Evolutionary conservation across 129 eudicot genomes (phyloP).

Genomic region (Chrysanthemum makinoi): DNA sequence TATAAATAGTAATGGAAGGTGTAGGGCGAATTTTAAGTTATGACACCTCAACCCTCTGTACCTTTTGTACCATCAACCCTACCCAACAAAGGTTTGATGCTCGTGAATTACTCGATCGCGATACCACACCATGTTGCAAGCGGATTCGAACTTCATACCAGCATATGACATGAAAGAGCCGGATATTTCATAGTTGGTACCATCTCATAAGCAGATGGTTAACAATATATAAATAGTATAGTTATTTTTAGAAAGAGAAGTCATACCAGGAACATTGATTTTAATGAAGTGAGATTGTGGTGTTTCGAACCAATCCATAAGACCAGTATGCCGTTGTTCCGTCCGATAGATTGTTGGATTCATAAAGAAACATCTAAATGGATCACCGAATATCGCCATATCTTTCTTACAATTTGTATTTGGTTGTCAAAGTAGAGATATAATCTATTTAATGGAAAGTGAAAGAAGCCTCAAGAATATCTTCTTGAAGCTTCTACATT

Average conservation of each 20-base stretch:
- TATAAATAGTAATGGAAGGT: no score
- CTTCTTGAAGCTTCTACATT: constrained; percentile 32
- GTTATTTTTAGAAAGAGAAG: neutral
- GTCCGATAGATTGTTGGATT: constrained; percentile 46
- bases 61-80: no score
- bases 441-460: constrained; percentile 11
- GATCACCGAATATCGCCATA: constrained; percentile 67
- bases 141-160: no score
- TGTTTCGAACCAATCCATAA: constrained; percentile 84
- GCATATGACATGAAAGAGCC: no score
- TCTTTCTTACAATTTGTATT: neutral
- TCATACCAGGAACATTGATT: constrained; percentile 77
- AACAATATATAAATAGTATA: no score
- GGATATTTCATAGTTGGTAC: no score
- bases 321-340: constrained; percentile 34
- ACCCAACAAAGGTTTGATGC: no score
- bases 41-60: no score
- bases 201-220: no score
- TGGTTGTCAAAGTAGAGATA: neutral
- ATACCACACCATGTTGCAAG: no score
- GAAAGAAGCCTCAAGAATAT: constrained; percentile 32
- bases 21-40: no score
- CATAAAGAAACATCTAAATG: constrained; percentile 54
- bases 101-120: no score
- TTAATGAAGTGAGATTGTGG: constrained; percentile 73